Percentiles rank a stretch among this genome's conserved stretches.
Evolutionary conservation across 2,329 filamentous ascomycete species (phyloP).

Genomic region (Verticillium alfalfae): DNA sequence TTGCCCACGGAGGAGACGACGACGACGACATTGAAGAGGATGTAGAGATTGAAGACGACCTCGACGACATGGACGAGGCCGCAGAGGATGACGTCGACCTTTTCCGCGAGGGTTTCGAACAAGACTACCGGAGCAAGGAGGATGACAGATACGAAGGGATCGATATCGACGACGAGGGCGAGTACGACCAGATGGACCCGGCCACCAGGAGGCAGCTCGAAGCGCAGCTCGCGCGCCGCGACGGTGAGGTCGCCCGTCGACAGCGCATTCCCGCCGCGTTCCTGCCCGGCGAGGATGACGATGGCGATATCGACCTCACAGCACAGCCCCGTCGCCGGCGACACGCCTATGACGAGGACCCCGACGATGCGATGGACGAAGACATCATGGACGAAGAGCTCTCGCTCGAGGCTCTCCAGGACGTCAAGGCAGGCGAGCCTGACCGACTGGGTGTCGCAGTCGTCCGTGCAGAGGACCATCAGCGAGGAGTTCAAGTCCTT

Average conservation of each 20-base stretch:
- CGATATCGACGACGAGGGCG: slow-evolving; percentile 72
- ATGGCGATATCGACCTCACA: slow-evolving; percentile 77
- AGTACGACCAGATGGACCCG: slow-evolving; percentile 65
- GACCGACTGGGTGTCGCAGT: slow-evolving; percentile 91
- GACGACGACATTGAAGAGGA: slow-evolving; percentile 70
- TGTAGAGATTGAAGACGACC: slow-evolving; percentile 64
- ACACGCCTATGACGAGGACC: slow-evolving; percentile 90
- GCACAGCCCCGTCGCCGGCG: slow-evolving; percentile 79
- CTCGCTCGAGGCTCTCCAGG: slow-evolving; percentile 81
- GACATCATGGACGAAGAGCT: slow-evolving; percentile 96
- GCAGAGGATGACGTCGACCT: slow-evolving; percentile 77
- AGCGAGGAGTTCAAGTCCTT: slow-evolving; percentile 97
- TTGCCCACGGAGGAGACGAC: slow-evolving; percentile 63
- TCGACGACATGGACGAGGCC: slow-evolving; percentile 75
- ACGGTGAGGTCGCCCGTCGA: slow-evolving; percentile 63
- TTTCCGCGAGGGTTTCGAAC: slow-evolving; percentile 68
- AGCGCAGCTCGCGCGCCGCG: slow-evolving; percentile 65
- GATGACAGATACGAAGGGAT: slow-evolving; percentile 65
- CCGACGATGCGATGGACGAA: slow-evolving; percentile 84
- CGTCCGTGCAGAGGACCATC: slow-evolving; percentile 86
- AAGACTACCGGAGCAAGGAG: slow-evolving; percentile 63
- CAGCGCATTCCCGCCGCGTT: slow-evolving; percentile 68
- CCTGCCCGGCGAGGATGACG: slow-evolving; percentile 76
- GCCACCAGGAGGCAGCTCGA: slow-evolving; percentile 66
- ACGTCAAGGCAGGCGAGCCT: slow-evolving; percentile 90